phyloP scores from a whole-genome alignment of 108 stramenopile genomes.

The Licmophora abbreviata region DNA sequence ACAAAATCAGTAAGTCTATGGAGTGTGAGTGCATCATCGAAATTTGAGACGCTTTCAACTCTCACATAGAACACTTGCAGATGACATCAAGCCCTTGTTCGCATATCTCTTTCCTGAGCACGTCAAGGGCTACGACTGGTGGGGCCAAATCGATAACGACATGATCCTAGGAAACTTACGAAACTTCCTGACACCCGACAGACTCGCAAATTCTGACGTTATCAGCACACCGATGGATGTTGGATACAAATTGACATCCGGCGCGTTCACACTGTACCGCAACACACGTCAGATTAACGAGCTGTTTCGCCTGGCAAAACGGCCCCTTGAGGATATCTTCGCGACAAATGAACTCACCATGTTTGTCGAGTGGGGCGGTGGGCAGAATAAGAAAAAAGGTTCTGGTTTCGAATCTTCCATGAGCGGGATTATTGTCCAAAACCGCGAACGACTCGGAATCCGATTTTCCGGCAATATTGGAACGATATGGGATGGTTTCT shows the following conservation, averaged over 20 bases:
- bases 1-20: no score
- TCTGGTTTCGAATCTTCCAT: no score
- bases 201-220: background rate
- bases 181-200: background rate
- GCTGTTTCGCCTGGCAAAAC: slow-evolving; percentile 3
- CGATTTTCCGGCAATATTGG: no score
- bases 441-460: no score
- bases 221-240: background rate
- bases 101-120: slow-evolving; percentile 1
- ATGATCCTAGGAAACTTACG: background rate
- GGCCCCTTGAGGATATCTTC: background rate
- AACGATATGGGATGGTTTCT: no score
- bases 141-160: slow-evolving; percentile 5
- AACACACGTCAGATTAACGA: background rate
- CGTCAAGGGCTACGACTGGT: background rate
- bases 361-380: background rate
- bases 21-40: no score
- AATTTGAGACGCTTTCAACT: no score
- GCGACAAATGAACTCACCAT: background rate
- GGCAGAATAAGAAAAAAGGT: no score
- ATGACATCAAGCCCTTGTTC: slow-evolving; percentile 7
- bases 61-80: no score
- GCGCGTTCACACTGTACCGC: slow-evolving; percentile 3
- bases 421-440: no score
- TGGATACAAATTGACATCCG: background rate